Evolutionary conservation across 306 rosid genomes (phyloP).

Genomic region (Gillenia trifoliata): DNA sequence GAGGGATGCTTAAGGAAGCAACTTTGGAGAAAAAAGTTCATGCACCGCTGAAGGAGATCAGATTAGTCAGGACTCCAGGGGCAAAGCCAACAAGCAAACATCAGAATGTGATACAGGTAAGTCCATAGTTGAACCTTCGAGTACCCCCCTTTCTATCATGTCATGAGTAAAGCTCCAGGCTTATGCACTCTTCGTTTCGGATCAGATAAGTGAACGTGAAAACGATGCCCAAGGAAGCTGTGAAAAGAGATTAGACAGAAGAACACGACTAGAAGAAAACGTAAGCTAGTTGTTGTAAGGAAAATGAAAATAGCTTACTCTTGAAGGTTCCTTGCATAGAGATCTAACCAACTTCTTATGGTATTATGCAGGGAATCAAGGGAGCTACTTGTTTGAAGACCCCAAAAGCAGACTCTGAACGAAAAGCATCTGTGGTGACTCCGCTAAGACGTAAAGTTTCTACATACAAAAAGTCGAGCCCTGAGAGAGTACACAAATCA

Average conservation of each 20-base stretch:
- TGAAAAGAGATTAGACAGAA: conserved; percentile 28
- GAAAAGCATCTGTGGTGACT: conserved; percentile 29
- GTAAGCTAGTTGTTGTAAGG: conserved; percentile 26
- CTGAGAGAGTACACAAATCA: conserved; percentile 6
- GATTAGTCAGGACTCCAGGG: conserved; percentile 25
- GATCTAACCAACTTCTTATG: background rate
- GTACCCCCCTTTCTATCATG: background rate
- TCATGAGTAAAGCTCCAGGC: conserved; percentile 9
- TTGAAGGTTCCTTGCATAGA: background rate
- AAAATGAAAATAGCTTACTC: background rate
- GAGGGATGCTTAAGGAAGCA: conserved; percentile 87
- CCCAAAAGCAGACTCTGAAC: conserved; percentile 17
- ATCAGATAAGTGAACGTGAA: conserved; percentile 29
- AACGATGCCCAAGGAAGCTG: conserved; percentile 24
- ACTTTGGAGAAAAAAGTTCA: conserved; percentile 53
- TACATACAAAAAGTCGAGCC: conserved; percentile 23
- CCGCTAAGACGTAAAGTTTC: conserved; percentile 17
- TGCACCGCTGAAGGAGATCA: conserved; percentile 47
- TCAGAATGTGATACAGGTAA: conserved; percentile 30
- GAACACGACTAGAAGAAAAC: conserved; percentile 19
- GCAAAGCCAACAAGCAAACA: conserved; percentile 32
- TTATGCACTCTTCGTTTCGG: background rate
- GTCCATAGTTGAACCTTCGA: background rate
- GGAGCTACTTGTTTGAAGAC: conserved; percentile 19
- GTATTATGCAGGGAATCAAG: conserved; percentile 32